phyloP scores from a whole-genome alignment of 331 rosid species.

The Malus hybrid region DNA sequence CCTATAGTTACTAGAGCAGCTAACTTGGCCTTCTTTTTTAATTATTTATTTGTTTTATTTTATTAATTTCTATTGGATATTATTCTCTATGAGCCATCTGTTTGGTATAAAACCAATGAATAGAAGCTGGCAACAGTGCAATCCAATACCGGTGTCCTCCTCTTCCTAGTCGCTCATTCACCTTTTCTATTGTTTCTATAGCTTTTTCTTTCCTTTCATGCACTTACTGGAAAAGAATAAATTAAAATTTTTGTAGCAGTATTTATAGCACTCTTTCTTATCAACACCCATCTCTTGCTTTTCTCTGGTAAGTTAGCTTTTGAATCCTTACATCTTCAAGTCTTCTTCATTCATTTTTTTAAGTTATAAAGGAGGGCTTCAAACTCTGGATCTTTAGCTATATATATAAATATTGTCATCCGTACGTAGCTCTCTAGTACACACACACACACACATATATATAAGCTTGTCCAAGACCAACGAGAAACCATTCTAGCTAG shows the following conservation, averaged over 20 bases:
- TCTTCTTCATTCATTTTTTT: neutral
- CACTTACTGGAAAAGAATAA: neutral
- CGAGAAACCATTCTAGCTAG: neutral
- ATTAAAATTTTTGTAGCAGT: neutral
- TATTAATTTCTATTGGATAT: neutral
- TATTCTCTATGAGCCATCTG: neutral
- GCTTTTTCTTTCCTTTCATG: neutral
- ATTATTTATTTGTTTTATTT: neutral
- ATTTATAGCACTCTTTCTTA: too few species aligned
- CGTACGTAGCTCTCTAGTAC: too few species aligned
- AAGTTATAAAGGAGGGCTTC: too few species aligned
- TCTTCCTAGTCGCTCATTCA: neutral
- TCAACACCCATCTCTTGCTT: neutral
- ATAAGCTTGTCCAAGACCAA: neutral
- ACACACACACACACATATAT: too few species aligned
- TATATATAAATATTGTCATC: too few species aligned
- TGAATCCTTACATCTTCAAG: neutral
- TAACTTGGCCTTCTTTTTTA: neutral
- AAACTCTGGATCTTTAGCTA: too few species aligned
- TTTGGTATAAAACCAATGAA: neutral
- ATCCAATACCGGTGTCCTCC: neutral
- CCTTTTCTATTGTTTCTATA: neutral
- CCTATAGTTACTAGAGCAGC: slow-evolving; percentile 7
- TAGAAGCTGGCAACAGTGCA: neutral
- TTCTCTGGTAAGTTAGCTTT: neutral